These are phyloP conservation scores for Candida incommunis DNA, from an alignment of 805 yeast species.

Conservation along the genomic window DNA sequence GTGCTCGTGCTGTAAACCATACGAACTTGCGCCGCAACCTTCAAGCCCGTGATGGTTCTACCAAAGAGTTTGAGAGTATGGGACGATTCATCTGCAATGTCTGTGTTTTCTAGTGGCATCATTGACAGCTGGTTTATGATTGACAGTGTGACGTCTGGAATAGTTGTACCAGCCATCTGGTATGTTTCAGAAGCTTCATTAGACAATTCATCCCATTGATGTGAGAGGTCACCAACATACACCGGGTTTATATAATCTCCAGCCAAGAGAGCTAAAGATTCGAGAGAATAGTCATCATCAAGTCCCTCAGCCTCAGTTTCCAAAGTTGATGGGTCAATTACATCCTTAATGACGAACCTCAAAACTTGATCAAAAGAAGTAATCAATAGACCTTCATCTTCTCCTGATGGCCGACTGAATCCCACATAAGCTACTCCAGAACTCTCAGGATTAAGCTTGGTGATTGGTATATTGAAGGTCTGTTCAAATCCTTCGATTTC, in stretches of 20 bases:
- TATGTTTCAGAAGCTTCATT: slow-evolving; percentile 51
- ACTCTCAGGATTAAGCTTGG: slow-evolving; percentile 53
- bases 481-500: slow-evolving; percentile 52
- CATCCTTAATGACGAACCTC: slow-evolving; percentile 62
- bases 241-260: slow-evolving; percentile 78
- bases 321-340: slow-evolving; percentile 52
- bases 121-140: slow-evolving; percentile 42
- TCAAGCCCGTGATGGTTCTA: slow-evolving; percentile 43
- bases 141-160: slow-evolving; percentile 44
- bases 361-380: slow-evolving; percentile 50
- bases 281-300: slow-evolving; percentile 88
- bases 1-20: slow-evolving; percentile 28
- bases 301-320: slow-evolving; percentile 68
- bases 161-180: slow-evolving; percentile 35
- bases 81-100: slow-evolving; percentile 37
- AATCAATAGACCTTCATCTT: slow-evolving; percentile 15
- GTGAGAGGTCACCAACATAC: slow-evolving; percentile 61
- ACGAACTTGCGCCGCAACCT: slow-evolving; percentile 28
- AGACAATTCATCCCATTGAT: slow-evolving; percentile 56
- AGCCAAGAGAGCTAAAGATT: slow-evolving; percentile 54
- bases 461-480: slow-evolving; percentile 63
- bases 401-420: slow-evolving; percentile 41
- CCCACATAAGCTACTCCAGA: slow-evolving; percentile 70
- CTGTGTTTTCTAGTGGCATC: slow-evolving; percentile 64
- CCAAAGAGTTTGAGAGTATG: slow-evolving; percentile 78